Base-by-base conservation (phyloP, 371 early-diverging fungal genomes). In the Rhizopus microsporus region DNA sequence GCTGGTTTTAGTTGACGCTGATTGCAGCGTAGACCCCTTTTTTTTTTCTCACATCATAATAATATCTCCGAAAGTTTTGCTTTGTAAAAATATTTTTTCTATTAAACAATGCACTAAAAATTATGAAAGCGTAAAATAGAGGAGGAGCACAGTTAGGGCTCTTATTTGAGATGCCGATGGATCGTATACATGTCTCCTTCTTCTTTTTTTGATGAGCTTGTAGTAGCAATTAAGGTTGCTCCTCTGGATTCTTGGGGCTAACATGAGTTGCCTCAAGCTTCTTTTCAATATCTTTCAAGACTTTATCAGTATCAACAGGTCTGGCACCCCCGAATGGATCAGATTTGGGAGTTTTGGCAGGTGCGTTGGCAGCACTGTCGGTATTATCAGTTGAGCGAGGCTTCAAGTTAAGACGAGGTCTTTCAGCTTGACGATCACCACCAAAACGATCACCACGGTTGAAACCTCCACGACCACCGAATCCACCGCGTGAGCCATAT, bases 321-420 rank as follows among this genome's bases (percentile, higher is more conserved):
- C 77, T 84, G 57, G 94, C 94, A 17, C 74, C 87, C 49, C 94
- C 94, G 57, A 93, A 93, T 34, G 94, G 94, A 74, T 87, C 92
- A 33, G 87, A 61, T 65, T 88, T 89, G 51, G 46, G 69, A 39
- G 67, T 47, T 10, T 40, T 38, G n/a, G 62, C 15, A 13, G 34
- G 9, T 7, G 47, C 51, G 7, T 53, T 48, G 13, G 52, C 44
- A 38, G 57, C 23, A 39, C 64, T 10, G 45, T 76, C 38, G 10
- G 64, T 42, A 38, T 73, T 56, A 31, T 82, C 80, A 34, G 72
- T 67, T 39, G 83, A 78, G 63, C 89, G 88, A 57, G 91, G 90
- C 76, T 82, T 80, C 51, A 92, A 75, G 38, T 89, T 84, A 32
- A 90, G 77, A 67, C 80, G 87, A 64, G 77, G 77, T 50, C 73